Percentiles rank a stretch among this genome's conserved stretches.
These are phyloP conservation scores for Extremus antarcticus DNA, from an alignment of 495 filamentous ascomycete species.

Conservation along the genomic window DNA sequence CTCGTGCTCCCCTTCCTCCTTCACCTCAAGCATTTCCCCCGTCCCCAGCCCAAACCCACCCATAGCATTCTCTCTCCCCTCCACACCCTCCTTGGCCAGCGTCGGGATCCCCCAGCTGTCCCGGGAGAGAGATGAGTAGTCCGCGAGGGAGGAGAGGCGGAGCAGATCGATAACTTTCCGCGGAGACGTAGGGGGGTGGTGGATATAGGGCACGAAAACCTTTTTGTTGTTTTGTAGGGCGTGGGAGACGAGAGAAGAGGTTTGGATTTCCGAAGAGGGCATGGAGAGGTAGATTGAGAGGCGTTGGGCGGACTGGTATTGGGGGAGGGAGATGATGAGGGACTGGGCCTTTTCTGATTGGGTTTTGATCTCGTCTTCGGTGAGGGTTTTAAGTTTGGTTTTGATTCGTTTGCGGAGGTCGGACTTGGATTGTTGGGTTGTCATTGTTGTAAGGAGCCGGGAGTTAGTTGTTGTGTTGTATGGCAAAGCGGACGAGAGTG, in stretches of 20 bases:
- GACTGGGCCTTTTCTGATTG: constrained; percentile 8
- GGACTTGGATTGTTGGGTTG: constrained; percentile 4
- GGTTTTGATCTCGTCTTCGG: neutral
- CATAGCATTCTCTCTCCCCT: constrained; percentile 56
- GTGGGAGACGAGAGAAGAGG: constrained; percentile 66
- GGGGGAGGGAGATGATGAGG: constrained; percentile 43
- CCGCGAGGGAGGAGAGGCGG: constrained; percentile 53
- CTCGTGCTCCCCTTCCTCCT: constrained; percentile 7
- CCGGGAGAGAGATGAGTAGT: constrained; percentile 62
- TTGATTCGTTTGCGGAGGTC: constrained; percentile 13
- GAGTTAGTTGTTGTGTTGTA: neutral
- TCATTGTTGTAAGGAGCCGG: neutral
- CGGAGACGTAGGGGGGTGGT: constrained; percentile 29
- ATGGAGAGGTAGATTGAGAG: constrained; percentile 90
- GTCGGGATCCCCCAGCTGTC: constrained; percentile 93
- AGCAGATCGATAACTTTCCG: constrained; percentile 83
- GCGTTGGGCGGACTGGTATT: constrained; percentile 59
- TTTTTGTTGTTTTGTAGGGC: constrained; percentile 66
- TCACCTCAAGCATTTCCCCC: neutral
- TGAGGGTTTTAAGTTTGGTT: neutral
- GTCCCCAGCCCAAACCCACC: constrained; percentile 37
- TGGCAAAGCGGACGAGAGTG: too few species aligned
- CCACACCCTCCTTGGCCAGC: constrained; percentile 49
- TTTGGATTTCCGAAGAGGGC: constrained; percentile 74
- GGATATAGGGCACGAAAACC: constrained; percentile 85